These are phyloP conservation scores for Gigaspora rosea DNA, from an alignment of 192 early-diverging fungal genomes.

Conservation along the genomic window DNA sequence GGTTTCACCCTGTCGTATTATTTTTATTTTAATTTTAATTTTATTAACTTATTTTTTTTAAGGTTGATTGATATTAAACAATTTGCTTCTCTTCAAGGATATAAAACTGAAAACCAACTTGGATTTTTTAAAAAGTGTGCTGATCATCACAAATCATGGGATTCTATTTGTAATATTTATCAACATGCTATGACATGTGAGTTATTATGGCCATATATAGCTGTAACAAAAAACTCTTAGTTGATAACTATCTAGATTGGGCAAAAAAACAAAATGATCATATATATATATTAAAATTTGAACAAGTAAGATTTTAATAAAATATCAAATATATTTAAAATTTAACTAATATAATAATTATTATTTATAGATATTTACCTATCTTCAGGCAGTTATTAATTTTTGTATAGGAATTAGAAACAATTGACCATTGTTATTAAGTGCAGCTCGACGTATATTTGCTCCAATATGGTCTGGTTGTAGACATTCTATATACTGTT, in stretches of 20 bases:
- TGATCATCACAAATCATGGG: conserved; percentile 18
- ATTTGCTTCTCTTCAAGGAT: conserved; percentile 3
- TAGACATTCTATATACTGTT: conserved; percentile 10
- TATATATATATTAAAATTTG: conserved; percentile 11
- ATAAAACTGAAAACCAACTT: not conserved
- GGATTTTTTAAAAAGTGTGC: conserved; percentile 7
- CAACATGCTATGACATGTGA: not conserved
- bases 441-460: conserved; percentile 3
- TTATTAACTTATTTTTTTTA: not conserved
- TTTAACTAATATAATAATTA: not conserved
- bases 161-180: conserved; percentile 21
- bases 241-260: not conserved
- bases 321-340: not conserved
- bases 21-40: too few species aligned
- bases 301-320: not conserved
- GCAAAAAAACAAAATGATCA: not conserved
- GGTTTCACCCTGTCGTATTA: too few species aligned
- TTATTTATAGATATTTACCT: not conserved
- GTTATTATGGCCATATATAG: conserved; percentile 12
- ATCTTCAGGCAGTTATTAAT: conserved; percentile 6
- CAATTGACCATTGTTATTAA: not conserved
- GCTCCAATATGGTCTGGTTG: not conserved
- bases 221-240: not conserved
- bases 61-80: conserved; percentile 14
- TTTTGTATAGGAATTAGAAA: not conserved